Conservation (phyloP, 371 early-diverging fungal genomes). For the Coemansia sp. region DNA sequence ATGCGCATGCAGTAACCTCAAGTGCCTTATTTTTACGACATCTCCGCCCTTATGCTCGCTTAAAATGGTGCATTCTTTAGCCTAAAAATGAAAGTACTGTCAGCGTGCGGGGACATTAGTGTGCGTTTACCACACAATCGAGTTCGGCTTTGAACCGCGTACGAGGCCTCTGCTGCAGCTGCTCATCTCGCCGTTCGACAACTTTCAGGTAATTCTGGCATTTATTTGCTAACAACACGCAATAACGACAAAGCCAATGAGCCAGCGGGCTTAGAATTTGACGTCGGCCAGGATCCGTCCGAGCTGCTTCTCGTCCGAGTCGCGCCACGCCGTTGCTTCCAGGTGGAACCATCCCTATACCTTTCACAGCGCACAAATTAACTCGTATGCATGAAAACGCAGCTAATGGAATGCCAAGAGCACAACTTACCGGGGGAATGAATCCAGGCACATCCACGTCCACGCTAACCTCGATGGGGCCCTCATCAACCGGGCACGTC, state of each 20-base stretch:
- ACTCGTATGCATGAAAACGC: neutral
- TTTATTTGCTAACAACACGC: no score
- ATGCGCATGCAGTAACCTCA: no score
- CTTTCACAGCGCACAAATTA: no score
- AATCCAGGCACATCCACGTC: slow-evolving; percentile 47
- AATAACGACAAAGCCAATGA: no score
- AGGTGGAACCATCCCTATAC: slow-evolving; percentile 46
- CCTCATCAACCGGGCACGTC: slow-evolving; percentile 46
- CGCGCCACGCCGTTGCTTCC: slow-evolving; percentile 44
- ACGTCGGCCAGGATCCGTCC: slow-evolving; percentile 44
- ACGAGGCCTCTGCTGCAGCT: no score
- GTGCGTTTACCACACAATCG: no score
- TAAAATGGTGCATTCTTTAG: neutral
- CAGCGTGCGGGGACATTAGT: no score
- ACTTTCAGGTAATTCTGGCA: no score
- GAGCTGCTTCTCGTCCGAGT: slow-evolving; percentile 41
- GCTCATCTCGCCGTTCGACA: no score
- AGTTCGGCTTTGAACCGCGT: no score
- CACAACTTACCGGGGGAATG: slow-evolving; percentile 44
- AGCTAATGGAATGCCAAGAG: neutral
- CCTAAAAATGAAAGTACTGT: no score
- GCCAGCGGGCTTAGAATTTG: slow-evolving; percentile 15
- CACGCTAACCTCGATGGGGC: slow-evolving; percentile 38
- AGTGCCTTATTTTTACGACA: neutral
- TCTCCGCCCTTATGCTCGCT: neutral